These are phyloP conservation scores for Nicotiana noctiflora DNA, from an alignment of 257 asterid species.

Conservation along the genomic window DNA sequence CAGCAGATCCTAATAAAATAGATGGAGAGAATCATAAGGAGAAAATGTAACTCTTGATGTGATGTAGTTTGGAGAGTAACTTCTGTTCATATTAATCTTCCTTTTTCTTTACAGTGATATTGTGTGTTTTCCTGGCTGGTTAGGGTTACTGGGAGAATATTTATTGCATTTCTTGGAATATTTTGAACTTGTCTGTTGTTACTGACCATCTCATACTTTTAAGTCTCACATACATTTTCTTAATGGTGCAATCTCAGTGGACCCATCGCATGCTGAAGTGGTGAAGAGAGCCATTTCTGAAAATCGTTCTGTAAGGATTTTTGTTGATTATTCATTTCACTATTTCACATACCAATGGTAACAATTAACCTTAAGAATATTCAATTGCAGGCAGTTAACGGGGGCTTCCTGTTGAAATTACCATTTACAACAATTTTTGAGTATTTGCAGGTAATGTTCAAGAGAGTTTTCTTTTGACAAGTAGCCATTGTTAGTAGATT, in stretches of 20 bases:
- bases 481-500: not conserved
- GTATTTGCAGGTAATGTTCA: conserved; percentile 65
- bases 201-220: not conserved
- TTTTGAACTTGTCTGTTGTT: not conserved
- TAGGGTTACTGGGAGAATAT: not conserved
- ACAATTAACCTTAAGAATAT: not conserved
- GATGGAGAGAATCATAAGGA: not conserved
- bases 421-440: conserved; percentile 89
- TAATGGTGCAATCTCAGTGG: conserved; percentile 38
- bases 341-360: not conserved
- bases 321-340: not conserved
- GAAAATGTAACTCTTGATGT: not conserved
- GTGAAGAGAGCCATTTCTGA: conserved; percentile 50
- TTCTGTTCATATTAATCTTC: not conserved
- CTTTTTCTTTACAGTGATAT: not conserved
- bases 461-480: not conserved
- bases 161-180: not conserved
- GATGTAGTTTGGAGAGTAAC: not conserved
- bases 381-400: conserved; percentile 50
- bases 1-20: not conserved
- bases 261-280: conserved; percentile 32
- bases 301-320: conserved; percentile 38
- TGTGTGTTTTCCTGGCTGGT: not conserved
- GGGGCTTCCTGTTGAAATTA: conserved; percentile 70
- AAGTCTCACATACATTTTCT: not conserved